Percentiles rank a stretch among this genome's conserved stretches.
These are phyloP conservation scores for Suillus discolor DNA, from an alignment of 768 basidiomycete genomes.

Conservation along the genomic window DNA sequence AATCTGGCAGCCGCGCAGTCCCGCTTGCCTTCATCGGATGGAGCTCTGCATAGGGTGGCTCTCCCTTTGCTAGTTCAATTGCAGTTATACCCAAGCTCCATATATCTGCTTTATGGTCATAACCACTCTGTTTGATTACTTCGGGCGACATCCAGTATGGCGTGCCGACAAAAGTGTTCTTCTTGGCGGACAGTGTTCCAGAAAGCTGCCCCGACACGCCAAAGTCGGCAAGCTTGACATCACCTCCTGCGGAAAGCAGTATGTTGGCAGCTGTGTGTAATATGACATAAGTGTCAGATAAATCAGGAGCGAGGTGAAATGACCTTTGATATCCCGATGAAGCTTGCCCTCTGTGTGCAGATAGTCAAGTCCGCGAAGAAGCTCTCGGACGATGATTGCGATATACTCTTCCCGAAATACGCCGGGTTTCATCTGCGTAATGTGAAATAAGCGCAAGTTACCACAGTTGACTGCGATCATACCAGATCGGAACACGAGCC, in stretches of 20 bases:
- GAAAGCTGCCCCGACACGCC: conserved; percentile 98
- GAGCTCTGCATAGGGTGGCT: conserved; percentile 96
- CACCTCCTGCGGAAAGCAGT: conserved; percentile 86
- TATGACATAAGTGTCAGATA: conserved; percentile 1
- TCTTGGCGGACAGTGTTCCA: conserved; percentile 89
- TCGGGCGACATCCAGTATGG: conserved; percentile 99
- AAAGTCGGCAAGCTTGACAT: conserved; percentile 98
- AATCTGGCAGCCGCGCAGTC: neutral
- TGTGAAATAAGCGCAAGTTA: conserved; percentile 12
- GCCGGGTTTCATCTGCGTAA: conserved; percentile 91
- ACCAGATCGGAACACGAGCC: conserved; percentile 98
- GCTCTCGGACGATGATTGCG: conserved; percentile 92
- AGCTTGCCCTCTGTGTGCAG: conserved; percentile 95
- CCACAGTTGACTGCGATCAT: conserved; percentile 30
- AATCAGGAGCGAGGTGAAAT: conserved; percentile 14
- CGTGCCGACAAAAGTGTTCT: conserved; percentile 97
- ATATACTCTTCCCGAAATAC: conserved; percentile 99
- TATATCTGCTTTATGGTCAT: conserved; percentile 98
- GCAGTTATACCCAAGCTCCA: conserved; percentile 98
- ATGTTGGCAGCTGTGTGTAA: conserved; percentile 82
- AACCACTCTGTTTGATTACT: conserved; percentile 99
- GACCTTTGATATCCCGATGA: conserved; percentile 99
- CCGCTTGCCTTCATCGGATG: conserved; percentile 95
- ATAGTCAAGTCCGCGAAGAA: conserved; percentile 92
- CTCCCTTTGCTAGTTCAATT: conserved; percentile 96